phyloP scores from a whole-genome alignment of 1,284 basidiomycete species.

The Phellinidium pouzarii region DNA sequence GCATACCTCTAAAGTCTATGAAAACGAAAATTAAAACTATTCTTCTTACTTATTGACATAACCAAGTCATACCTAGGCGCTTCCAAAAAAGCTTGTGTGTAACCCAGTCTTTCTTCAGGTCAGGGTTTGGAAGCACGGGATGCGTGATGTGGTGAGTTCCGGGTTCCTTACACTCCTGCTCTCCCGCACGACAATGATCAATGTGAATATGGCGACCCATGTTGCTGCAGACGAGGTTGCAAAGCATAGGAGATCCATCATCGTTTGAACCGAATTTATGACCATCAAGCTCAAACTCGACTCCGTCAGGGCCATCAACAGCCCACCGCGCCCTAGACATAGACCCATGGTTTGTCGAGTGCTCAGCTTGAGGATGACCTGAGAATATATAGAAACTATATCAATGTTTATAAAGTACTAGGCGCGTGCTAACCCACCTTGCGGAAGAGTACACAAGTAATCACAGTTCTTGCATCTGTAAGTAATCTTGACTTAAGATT shows the following conservation, averaged over 20 bases:
- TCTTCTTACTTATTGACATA: not conserved
- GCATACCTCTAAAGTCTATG: conserved; percentile 28
- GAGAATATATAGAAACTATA: not conserved
- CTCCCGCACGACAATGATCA: conserved; percentile 44
- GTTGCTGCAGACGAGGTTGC: conserved; percentile 47
- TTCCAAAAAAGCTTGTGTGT: conserved; percentile 53
- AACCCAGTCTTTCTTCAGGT: conserved; percentile 46
- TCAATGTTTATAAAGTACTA: not conserved
- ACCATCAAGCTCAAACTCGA: conserved; percentile 46
- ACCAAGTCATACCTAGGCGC: conserved; percentile 37
- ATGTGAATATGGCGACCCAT: conserved; percentile 52
- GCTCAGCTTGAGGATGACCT: conserved; percentile 55
- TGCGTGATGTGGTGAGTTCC: conserved; percentile 42
- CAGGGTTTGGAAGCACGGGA: conserved; percentile 40
- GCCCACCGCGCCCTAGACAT: conserved; percentile 54
- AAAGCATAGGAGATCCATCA: conserved; percentile 59
- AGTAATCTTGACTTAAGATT: not conserved
- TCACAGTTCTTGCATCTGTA: conserved; percentile 49
- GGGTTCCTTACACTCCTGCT: conserved; percentile 33
- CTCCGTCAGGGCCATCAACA: conserved; percentile 42
- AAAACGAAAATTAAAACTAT: not conserved
- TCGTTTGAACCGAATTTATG: conserved; percentile 48
- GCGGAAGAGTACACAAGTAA: conserved; percentile 52
- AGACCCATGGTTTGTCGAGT: conserved; percentile 58
- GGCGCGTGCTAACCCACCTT: conserved; percentile 31